phyloP scores from a whole-genome alignment of 306 rosid species.

The Erythrophleum fordii region DNA sequence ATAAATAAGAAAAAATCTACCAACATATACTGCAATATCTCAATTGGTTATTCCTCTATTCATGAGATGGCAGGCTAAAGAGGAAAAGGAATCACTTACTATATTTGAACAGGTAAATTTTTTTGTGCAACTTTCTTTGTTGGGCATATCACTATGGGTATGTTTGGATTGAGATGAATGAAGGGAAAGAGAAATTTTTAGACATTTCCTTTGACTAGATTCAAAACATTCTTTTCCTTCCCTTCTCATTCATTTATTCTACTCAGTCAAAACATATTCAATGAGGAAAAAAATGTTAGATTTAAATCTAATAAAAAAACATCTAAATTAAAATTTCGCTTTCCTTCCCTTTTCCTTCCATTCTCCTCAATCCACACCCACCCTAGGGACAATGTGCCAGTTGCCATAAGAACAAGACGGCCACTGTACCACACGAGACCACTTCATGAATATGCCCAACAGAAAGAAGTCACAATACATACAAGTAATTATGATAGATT shows the following conservation, averaged over 20 bases:
- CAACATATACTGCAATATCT: background rate
- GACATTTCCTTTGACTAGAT: background rate
- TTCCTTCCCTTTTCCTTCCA: background rate
- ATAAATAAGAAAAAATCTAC: background rate
- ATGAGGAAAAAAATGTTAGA: too few species aligned
- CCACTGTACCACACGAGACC: background rate
- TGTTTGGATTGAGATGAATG: background rate
- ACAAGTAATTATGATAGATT: slow-evolving; percentile 3
- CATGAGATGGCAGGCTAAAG: slow-evolving; percentile 10
- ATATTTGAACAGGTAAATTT: background rate
- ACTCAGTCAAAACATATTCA: too few species aligned
- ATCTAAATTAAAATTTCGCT: too few species aligned
- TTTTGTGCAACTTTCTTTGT: background rate
- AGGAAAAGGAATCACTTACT: background rate
- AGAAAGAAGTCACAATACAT: background rate
- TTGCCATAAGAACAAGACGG: slow-evolving; percentile 1
- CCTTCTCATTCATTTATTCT: background rate
- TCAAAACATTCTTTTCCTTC: background rate
- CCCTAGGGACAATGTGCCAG: background rate
- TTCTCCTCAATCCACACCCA: background rate
- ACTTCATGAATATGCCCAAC: slow-evolving; percentile 9
- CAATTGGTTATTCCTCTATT: background rate
- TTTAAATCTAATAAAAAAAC: too few species aligned
- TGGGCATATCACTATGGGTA: background rate
- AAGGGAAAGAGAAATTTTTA: background rate